A percentile compares a stretch with the other conserved stretches of the same genome.
phyloP scores from a whole-genome alignment of 495 filamentous ascomycete species.

The Hamigera avellanea region DNA sequence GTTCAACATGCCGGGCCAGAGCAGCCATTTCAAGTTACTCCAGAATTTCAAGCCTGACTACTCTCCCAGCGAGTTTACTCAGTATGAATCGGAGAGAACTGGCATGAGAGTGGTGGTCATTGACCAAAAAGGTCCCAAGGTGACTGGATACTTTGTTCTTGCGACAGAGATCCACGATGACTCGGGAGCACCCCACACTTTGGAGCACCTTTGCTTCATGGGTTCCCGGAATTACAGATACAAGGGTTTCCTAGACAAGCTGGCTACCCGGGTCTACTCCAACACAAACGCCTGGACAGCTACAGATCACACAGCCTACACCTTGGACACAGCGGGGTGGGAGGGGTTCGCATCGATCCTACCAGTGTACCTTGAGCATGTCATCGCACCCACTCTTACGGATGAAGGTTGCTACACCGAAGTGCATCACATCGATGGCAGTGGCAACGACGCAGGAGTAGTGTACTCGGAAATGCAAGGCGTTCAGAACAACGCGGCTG shows the following conservation, averaged over 20 bases:
- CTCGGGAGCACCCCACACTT: slow-evolving; percentile 87
- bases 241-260: slow-evolving; percentile 88
- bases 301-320: slow-evolving; percentile 95
- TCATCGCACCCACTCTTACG: slow-evolving; percentile 81
- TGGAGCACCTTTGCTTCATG: slow-evolving; percentile 97
- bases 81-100: slow-evolving; percentile 77
- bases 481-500: slow-evolving; percentile 67
- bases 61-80: slow-evolving; percentile 70
- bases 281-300: slow-evolving; percentile 91
- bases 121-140: slow-evolving; percentile 83
- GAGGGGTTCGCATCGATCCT: slow-evolving; percentile 90
- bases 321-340: slow-evolving; percentile 89
- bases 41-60: slow-evolving; percentile 84
- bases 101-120: slow-evolving; percentile 91
- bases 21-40: slow-evolving; percentile 63
- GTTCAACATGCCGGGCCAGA: slow-evolving; percentile 25
- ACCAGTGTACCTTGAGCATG: slow-evolving; percentile 91
- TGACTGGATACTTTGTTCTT: slow-evolving; percentile 87
- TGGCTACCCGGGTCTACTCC: slow-evolving; percentile 86
- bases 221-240: slow-evolving; percentile 89
- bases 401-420: slow-evolving; percentile 92
- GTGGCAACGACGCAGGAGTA: slow-evolving; percentile 90
- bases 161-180: slow-evolving; percentile 97
- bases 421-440: slow-evolving; percentile 88
- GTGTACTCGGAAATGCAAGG: slow-evolving; percentile 99